Evolutionary conservation across 2,329 filamentous ascomycete species (phyloP), one percentile per base, ranked within the genome.

Genomic region (Fusarium sp.): DNA sequence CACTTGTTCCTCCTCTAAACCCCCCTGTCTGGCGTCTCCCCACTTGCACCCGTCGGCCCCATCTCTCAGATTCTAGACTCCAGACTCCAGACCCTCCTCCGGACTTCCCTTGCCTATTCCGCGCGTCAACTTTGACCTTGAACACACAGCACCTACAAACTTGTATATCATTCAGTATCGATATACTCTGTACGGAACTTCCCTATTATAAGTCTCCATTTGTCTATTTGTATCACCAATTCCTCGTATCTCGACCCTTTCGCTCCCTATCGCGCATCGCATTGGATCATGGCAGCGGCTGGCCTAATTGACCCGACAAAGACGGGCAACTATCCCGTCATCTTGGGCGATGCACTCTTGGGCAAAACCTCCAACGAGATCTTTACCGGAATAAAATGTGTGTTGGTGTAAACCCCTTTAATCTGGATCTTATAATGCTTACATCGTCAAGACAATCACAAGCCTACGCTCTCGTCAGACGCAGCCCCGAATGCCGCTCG

Each of bases 371-470:
- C 84, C 32, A 87, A 86, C 67, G 86, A 89, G 63, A 79, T 87
- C 47, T 89, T 87, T 70, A 90, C 87, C 2, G 85, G 85, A 55
- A 81, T 90, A 48, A 80, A 84, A 78, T 90, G 88, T 89, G 82
- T 63, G 84, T 44, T n/a, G 17, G 20, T n/a, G 14, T 24, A 15
- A 30, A 11, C 11, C n/a, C n/a, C 17, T n/a, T 19, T n/a, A 41
- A 8, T 40, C 44, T 37, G 32, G 35, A 53, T 24, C 11, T 24
- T 17, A 26, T 15, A 35, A 22, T 54, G n/a, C 53, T 60, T 17
- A 68, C 45, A 60, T 45, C 40, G 55, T 60, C 55, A 10, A 90
- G 88, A 90, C 73, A 90, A 90, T 71, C 86, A 90, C 78, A 89
- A 87, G 73, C 87, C 87, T 17, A 75, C 81, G 2, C 79, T 84